A percentile compares a stretch with the other conserved stretches of the same genome.
These are phyloP conservation scores for Pseudonitzschia pungens DNA, from an alignment of 108 stramenopile genomes.

Conservation along the genomic window DNA sequence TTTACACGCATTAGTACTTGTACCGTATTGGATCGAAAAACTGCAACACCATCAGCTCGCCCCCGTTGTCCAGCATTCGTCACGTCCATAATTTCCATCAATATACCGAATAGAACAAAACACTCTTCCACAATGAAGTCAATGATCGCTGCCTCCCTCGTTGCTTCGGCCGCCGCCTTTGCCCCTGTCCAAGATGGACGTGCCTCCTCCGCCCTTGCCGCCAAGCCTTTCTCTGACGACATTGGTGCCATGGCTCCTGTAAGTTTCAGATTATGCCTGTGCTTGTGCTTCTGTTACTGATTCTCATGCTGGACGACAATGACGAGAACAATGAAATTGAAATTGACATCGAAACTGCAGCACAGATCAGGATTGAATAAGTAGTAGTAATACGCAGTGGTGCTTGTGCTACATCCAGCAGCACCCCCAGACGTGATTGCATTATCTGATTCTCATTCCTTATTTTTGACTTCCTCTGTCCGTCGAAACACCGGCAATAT, in stretches of 20 bases:
- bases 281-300: too few relatives aligned
- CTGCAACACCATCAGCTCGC: not conserved
- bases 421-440: too few relatives aligned
- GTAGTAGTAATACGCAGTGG: too few relatives aligned
- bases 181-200: constrained; percentile 24
- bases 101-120: not conserved
- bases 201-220: constrained; percentile 45
- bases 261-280: too few relatives aligned
- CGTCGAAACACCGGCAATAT: not conserved
- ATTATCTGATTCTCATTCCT: too few relatives aligned
- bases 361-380: too few relatives aligned
- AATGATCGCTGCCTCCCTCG: constrained; percentile 46
- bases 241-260: constrained; percentile 83
- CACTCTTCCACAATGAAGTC: constrained; percentile 43
- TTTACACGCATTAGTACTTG: too few relatives aligned
- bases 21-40: too few relatives aligned
- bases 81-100: not conserved
- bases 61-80: not conserved
- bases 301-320: too few relatives aligned
- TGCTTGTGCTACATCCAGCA: too few relatives aligned
- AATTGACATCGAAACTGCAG: too few relatives aligned
- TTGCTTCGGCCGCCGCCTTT: constrained; percentile 56
- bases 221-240: constrained; percentile 57
- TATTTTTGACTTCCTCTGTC: not conserved
- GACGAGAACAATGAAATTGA: too few relatives aligned